phyloP scores from a whole-genome alignment of 1,284 basidiomycete species.

The Trametes sp. region DNA sequence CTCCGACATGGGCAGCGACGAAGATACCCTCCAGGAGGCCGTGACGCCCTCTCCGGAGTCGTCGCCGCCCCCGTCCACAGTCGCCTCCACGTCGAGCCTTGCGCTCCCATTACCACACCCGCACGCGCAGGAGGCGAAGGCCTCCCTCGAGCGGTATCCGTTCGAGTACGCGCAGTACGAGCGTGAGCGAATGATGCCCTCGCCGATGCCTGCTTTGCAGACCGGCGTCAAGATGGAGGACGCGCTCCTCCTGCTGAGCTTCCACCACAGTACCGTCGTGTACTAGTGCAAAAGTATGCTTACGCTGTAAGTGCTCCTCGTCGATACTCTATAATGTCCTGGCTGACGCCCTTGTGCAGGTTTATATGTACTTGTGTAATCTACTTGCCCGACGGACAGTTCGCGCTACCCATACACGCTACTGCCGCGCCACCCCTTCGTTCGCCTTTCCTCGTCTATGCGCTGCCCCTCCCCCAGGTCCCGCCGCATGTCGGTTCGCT shows the following conservation, averaged over 20 bases:
- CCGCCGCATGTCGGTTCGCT: neutral
- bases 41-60: conserved; percentile 71
- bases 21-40: conserved; percentile 72
- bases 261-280: conserved; percentile 65
- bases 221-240: conserved; percentile 65
- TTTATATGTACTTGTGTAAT: conserved; percentile 23
- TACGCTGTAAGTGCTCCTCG: conserved; percentile 12
- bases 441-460: neutral
- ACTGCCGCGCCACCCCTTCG: conserved; percentile 6
- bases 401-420: conserved; percentile 24
- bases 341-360: conserved; percentile 7
- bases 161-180: conserved; percentile 39
- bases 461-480: neutral
- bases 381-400: conserved; percentile 16
- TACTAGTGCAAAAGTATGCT: conserved; percentile 47
- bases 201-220: conserved; percentile 33
- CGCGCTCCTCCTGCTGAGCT: conserved; percentile 71
- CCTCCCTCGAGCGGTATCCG: conserved; percentile 38
- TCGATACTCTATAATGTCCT: neutral
- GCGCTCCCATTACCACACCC: conserved; percentile 28
- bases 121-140: conserved; percentile 33
- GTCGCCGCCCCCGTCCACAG: conserved; percentile 52
- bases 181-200: conserved; percentile 37
- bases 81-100: conserved; percentile 31
- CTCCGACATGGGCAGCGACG: conserved; percentile 65